These are phyloP conservation scores for bread wheat (Triticum aestivum) DNA, from an alignment of 176 grass and related monocot species.

Conservation along the genomic window DNA sequence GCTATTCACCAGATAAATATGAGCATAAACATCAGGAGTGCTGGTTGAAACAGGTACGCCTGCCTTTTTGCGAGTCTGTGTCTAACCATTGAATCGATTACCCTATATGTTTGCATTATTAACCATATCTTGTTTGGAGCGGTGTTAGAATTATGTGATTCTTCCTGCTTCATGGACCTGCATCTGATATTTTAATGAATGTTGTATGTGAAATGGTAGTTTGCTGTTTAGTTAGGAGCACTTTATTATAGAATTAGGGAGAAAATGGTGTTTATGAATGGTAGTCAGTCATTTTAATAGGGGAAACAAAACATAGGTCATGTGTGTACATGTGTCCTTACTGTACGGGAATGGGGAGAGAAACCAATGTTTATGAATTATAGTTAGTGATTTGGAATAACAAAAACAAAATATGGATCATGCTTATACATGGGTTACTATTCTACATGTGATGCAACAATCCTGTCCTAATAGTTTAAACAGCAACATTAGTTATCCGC, in stretches of 20 bases:
- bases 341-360: background rate
- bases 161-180: background rate
- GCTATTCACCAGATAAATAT: slow-evolving; percentile 93
- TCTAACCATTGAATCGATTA: background rate
- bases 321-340: background rate
- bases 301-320: background rate
- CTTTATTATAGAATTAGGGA: background rate
- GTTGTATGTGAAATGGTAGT: background rate
- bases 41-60: slow-evolving; percentile 91
- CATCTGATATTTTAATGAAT: background rate
- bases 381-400: too few relatives aligned
- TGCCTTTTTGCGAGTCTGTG: background rate
- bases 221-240: background rate
- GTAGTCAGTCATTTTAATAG: slow-evolving; percentile 10
- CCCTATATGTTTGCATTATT: background rate
- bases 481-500: background rate
- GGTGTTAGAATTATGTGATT: background rate
- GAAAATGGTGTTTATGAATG: background rate
- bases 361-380: background rate
- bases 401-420: too few relatives aligned
- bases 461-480: background rate
- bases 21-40: slow-evolving; percentile 99
- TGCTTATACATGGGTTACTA: too few relatives aligned
- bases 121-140: slow-evolving; percentile 6
- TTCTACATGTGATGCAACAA: background rate